Evolutionary conservation across 2,329 filamentous ascomycete species (phyloP), one percentile per base, ranked within the genome.

Genomic region (Hypoxylon sp.): DNA sequence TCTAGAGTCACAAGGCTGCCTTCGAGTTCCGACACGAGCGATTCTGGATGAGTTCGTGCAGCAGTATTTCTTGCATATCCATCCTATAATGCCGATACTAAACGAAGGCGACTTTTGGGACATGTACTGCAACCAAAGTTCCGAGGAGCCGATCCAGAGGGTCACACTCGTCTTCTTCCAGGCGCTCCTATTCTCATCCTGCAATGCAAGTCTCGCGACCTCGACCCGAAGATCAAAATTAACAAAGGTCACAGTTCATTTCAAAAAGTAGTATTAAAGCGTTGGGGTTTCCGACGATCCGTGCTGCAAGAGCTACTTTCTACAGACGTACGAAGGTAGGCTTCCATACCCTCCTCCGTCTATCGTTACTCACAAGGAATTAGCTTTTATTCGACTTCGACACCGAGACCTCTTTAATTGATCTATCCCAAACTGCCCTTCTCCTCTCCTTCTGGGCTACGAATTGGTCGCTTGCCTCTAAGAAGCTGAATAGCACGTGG

Each of bases 31-130:
- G 0, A 81, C 78, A 0, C 76, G 78, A 22, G 65, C 76, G 0
- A 76, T 83, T 1, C 74, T 85, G 0, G 81, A 85, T 57, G 82
- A 84, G 54, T 85, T 87, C 63, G 78, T 86, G 3, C 80, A 82
- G 70, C 81, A 84, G 53, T 84, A 84, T 68, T 84, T 84, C 61
- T 73, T 84, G 11, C 82, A 84, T 59, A 81, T 84, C n/a, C 83
- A 84, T 60, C 82, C 82, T 1, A 70, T 83, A 31, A 74, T 84
- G 31, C 83, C 83, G 0, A 73, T 84, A 22, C 68, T 84, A 29
- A 80, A 84, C 54, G 82, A 87, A 71, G 82, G 81, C 0, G 79
- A 84, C 44, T 84, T 85, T 61, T 86, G 84, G 84, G 81, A 84
- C 60, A 75, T 83, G 58, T 83, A 82, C 66, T 76, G 75, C 50